phyloP scores from a whole-genome alignment of 148 eudicot species.

The Persicaria maculosa region DNA sequence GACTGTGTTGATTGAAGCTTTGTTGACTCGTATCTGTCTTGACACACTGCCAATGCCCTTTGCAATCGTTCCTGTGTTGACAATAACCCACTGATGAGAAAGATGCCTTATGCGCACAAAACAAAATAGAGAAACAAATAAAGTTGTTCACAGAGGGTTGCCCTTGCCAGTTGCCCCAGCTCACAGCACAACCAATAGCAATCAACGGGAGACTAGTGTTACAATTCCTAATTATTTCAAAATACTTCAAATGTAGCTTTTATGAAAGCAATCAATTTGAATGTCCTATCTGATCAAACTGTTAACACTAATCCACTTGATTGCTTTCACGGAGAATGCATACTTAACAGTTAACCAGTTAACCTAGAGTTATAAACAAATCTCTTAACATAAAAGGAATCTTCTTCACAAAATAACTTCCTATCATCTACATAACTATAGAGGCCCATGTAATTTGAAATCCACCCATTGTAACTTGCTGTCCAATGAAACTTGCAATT shows the following conservation, averaged over 20 bases:
- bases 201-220: background rate
- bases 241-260: too few species aligned
- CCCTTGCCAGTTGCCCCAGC: background rate
- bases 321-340: background rate
- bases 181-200: background rate
- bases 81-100: background rate
- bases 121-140: background rate
- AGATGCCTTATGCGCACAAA: background rate
- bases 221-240: background rate
- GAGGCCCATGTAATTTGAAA: background rate
- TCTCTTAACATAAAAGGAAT: background rate
- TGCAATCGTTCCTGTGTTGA: conserved; percentile 40
- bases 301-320: background rate
- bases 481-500: background rate
- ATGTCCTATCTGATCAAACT: too few species aligned
- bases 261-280: too few species aligned
- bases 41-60: conserved; percentile 74
- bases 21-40: conserved; percentile 73
- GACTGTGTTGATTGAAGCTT: conserved; percentile 51
- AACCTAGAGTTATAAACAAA: background rate
- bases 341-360: background rate
- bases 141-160: background rate
- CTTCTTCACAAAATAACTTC: too few species aligned
- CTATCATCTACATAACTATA: too few species aligned
- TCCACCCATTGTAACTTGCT: background rate